phyloP scores from a whole-genome alignment of 23 red algal species.

The Chondrus crispus region DNA sequence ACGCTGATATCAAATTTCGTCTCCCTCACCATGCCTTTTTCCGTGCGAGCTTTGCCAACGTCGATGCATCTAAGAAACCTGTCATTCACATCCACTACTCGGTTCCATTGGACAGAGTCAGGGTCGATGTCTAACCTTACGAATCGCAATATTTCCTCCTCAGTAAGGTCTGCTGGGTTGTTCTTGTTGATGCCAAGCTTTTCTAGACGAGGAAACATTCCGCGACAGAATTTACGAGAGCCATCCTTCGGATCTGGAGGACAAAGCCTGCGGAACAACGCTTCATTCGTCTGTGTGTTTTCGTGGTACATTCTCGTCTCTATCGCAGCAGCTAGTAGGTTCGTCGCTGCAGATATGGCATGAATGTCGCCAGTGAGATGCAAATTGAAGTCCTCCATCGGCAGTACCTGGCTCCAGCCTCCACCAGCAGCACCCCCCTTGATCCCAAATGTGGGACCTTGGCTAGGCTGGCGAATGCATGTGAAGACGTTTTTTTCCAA shows the following conservation, averaged over 20 bases:
- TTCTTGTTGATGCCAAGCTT: conserved; percentile 92
- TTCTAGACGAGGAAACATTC: conserved; percentile 71
- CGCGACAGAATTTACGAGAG: conserved; percentile 59
- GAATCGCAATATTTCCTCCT: conserved; percentile 77
- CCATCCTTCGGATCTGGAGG: conserved; percentile 66
- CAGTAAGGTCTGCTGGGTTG: conserved; percentile 69
- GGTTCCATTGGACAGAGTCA: conserved; percentile 78
- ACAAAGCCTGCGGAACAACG: conserved; percentile 87
- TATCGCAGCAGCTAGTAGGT: conserved; percentile 91
- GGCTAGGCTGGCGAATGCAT: conserved; percentile 93
- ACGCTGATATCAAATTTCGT: conserved; percentile 98
- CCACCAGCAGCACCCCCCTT: conserved; percentile 99
- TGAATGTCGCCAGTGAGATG: conserved; percentile 98
- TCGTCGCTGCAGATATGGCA: conserved; percentile 92
- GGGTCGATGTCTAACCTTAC: conserved; percentile 95
- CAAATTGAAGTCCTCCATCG: conserved; percentile 99
- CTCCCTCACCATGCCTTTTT: conserved; percentile 65
- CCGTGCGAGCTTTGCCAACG: conserved; percentile 68
- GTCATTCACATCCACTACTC: conserved; percentile 98
- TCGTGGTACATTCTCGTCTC: conserved; percentile 98
- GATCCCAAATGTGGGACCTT: conserved; percentile 95
- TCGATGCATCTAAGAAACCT: conserved; percentile 76
- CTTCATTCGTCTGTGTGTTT: conserved; percentile 85
- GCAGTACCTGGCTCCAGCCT: conserved; percentile 95
- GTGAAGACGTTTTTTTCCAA: conserved; percentile 84